Evolutionary conservation across 768 basidiomycete species (phyloP).

Genomic region (Tricholoma furcatifolium): DNA sequence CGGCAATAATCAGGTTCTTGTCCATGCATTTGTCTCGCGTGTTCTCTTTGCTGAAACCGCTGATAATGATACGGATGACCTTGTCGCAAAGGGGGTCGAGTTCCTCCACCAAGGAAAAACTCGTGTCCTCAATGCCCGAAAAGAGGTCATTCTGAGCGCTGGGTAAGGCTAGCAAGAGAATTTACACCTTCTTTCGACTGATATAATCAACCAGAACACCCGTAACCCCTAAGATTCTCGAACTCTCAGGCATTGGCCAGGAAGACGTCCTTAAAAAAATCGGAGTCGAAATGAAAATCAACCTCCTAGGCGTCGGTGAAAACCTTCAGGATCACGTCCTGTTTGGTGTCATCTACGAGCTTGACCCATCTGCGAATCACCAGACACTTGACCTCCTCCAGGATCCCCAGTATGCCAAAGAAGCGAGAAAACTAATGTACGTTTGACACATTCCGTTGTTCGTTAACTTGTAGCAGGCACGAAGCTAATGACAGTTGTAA

Average conservation of each 20-base stretch:
- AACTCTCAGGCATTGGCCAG: conserved; percentile 19
- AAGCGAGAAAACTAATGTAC: conserved; percentile 8
- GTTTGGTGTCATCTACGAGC: conserved; percentile 6
- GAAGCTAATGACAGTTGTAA: neutral
- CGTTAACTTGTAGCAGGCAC: neutral
- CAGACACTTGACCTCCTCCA: conserved; percentile 10
- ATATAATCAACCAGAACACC: no score
- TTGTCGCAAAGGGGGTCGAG: neutral
- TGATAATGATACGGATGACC: neutral
- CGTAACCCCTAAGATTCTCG: conserved; percentile 18
- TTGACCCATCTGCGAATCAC: conserved; percentile 6
- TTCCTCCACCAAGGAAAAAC: neutral
- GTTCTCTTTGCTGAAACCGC: neutral
- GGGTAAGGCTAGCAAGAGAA: no score
- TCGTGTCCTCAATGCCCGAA: neutral
- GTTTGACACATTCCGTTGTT: neutral
- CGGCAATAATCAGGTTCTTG: neutral
- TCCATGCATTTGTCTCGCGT: neutral
- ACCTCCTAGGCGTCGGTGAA: conserved; percentile 18
- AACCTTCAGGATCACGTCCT: conserved; percentile 18
- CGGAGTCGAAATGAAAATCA: conserved; percentile 13
- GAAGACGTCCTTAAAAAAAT: conserved; percentile 6
- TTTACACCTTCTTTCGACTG: no score
- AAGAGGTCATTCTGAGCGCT: conserved; percentile 1
- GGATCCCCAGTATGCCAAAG: conserved; percentile 2